Base-by-base conservation (phyloP, 345 rosid genomes). In the Brassica juncea region DNA sequence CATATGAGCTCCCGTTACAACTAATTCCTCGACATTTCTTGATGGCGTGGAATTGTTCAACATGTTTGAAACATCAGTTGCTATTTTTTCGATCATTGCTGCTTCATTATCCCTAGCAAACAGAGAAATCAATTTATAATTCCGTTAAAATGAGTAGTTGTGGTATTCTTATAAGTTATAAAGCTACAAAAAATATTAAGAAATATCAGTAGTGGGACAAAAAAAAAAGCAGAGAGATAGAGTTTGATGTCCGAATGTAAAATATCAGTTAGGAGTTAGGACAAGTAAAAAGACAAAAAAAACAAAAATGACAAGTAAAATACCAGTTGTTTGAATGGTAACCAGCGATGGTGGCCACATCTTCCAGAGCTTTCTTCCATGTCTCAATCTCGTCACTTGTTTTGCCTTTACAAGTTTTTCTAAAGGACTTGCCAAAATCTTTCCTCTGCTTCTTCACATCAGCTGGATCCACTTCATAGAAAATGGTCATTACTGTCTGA, bases 391-490 rank as follows among this genome's bases (percentile, higher is more conserved):
- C 57, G 16, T 49, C 57, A 49, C 57, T n/a, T 49, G 57, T 49
- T 49, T 49, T 49, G 19, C 57, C 57, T 49, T 49, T 49, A 49
- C 57, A 49, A 1, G 57, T 49, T 49, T 49, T 49, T 49, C 19
- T 49, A n/a, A 49, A 49, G 57, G 57, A n/a, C 57, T 49, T 49
- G 19, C 57, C 57, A 49, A 49, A 49, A n/a, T 49, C 57, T 49
- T 49, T 49, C 16, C 19, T 49, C 57, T 49, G 57, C 57, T 49
- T 49, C 57, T 49, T 49, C n/a, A 49, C 19, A 49, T 49, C 57
- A 49, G 57, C 57, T 49, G 57, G 57, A 49, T 49, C 57, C 57
- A 49, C 57, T 49, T 49, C 57, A 49, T 49, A 49, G 57, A 49
- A 49, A 49, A 49, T 49, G 57, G 57, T 49, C 19, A 49, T 49